phyloP scores from a whole-genome alignment of 2,329 filamentous ascomycete species.

The Xylariaceae sp. region DNA sequence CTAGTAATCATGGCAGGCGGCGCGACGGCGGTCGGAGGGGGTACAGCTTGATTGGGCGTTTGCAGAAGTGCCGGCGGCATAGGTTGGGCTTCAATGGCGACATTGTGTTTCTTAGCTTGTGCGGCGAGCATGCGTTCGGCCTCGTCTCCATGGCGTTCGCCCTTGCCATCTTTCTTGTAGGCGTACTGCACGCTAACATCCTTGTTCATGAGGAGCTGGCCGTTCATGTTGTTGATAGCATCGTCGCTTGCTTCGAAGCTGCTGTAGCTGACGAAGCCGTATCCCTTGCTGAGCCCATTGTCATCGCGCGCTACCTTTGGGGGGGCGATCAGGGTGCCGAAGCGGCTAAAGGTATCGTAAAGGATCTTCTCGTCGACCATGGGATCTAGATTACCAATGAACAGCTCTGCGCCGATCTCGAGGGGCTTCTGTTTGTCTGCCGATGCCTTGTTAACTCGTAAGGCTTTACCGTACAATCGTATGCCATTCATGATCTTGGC shows the following conservation, averaged over 20 bases:
- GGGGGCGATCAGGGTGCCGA: slow-evolving; percentile 81
- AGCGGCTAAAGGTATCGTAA: slow-evolving; percentile 91
- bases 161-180: slow-evolving; percentile 99
- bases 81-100: slow-evolving; percentile 79
- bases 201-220: slow-evolving; percentile 96
- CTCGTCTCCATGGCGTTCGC: slow-evolving; percentile 91
- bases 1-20: slow-evolving; percentile 39
- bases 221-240: slow-evolving; percentile 90
- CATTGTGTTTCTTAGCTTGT: slow-evolving; percentile 92
- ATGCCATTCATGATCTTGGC: slow-evolving; percentile 97
- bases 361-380: slow-evolving; percentile 96
- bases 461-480: slow-evolving; percentile 88
- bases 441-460: slow-evolving; percentile 90
- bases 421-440: slow-evolving; percentile 94
- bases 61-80: slow-evolving; percentile 75
- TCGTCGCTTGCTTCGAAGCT: slow-evolving; percentile 94
- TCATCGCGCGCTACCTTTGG: slow-evolving; percentile 95
- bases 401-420: slow-evolving; percentile 95
- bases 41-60: slow-evolving; percentile 37
- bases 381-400: slow-evolving; percentile 92
- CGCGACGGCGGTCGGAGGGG: slow-evolving; percentile 30
- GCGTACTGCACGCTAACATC: slow-evolving; percentile 96
- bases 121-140: slow-evolving; percentile 90
- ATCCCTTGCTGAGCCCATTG: slow-evolving; percentile 86
- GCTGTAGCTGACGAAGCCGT: slow-evolving; percentile 92